Evolutionary conservation across 371 early-diverging fungal genomes (phyloP), one percentile per base, ranked within the genome.

Genomic region (Mucor irregularis): DNA sequence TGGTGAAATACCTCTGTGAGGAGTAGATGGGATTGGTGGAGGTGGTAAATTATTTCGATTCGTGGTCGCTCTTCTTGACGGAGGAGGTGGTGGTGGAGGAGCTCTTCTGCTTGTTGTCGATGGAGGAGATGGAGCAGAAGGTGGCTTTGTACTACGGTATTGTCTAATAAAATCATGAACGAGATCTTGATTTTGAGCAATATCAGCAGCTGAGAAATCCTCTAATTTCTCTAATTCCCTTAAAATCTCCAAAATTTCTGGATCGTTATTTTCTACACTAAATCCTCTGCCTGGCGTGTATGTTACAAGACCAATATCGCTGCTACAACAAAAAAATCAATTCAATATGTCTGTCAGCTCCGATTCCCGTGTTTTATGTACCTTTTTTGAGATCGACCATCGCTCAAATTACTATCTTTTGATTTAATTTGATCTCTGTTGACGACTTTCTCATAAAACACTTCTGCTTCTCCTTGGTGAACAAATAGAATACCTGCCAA

Each of bases 401-500:
- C n/a, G n/a, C n/a, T n/a, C n/a, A n/a, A n/a, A n/a, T n/a, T n/a
- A 34, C 22, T 78, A 44, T 62, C 67, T 61, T 73, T 68, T 55
- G 67, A 33, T 59, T 62, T 55, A 22, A 60, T 35, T n/a, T 54
- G 38, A 9, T 83, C 78, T 35, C 87, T 84, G 53, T 74, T 70
- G 13, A 68, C 46, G 13, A 89, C 81, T 62, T 83, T 86, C 38
- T 88, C 82, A 61, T 77, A 78, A 60, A 94, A 93, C 26, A 74
- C 69, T 9, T 71, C 61, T 2, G 94, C 93, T 53, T 92, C 96
- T 51, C 71, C 75, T 44, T 85, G 89, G 62, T 94, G 88, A 10
- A 90, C 91, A 71, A 93, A 94, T 2, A 86, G 83, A 24, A 95
- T 78, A 4, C 90, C 94, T 22, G 88, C 86, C 30, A 89, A 66